These are phyloP conservation scores for Ailanthus altissimus DNA, from an alignment of 345 rosid species.

Conservation along the genomic window DNA sequence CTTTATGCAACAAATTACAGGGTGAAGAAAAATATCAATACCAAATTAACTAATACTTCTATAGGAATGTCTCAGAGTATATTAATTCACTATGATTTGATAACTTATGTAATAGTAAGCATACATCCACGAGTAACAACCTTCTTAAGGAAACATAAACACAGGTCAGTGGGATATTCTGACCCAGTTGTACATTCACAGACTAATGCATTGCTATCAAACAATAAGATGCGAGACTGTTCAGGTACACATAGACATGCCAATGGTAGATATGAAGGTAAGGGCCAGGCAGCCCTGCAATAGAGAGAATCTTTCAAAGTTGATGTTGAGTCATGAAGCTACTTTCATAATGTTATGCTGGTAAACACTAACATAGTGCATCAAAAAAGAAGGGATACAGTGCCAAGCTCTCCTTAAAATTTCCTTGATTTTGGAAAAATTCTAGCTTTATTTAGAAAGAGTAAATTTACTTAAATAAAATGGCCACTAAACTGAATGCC, in stretches of 20 bases:
- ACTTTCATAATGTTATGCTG: background rate
- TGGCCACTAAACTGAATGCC: background rate
- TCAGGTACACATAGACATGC: background rate
- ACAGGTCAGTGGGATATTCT: background rate
- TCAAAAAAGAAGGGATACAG: background rate
- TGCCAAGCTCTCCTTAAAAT: background rate
- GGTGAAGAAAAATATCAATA: slow-evolving; percentile 18
- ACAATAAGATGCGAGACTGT: background rate
- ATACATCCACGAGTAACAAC: background rate
- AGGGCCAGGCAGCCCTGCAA: background rate
- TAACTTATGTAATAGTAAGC: background rate
- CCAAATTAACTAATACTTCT: background rate
- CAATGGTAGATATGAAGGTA: background rate
- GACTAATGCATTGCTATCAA: slow-evolving; percentile 3
- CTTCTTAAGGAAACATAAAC: background rate
- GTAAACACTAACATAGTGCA: background rate
- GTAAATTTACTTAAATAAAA: background rate
- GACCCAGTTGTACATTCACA: background rate
- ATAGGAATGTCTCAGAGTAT: background rate
- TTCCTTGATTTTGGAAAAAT: background rate
- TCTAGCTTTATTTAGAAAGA: background rate
- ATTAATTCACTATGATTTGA: background rate
- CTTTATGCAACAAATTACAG: slow-evolving; percentile 36
- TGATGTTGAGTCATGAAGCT: background rate
- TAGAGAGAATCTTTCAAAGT: background rate